Conservation (phyloP, 768 basidiomycete genomes). For the Rhizopogon sp. region DNA sequence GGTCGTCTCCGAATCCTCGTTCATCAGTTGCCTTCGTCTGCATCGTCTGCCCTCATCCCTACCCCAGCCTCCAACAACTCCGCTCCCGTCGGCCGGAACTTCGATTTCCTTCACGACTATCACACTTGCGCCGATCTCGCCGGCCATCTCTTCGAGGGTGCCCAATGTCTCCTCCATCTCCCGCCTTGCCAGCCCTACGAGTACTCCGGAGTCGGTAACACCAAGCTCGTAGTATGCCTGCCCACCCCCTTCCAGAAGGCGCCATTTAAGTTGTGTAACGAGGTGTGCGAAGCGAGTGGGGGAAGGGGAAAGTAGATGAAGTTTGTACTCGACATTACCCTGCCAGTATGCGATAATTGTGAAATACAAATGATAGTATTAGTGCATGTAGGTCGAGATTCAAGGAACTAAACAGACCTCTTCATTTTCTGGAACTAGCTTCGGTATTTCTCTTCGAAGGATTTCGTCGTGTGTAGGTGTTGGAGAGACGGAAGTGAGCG, state of each 20-base stretch:
- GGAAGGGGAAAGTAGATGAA: conserved; percentile 78
- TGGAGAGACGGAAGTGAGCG: conserved; percentile 55
- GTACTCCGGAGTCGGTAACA: conserved; percentile 82
- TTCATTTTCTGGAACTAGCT: conserved; percentile 74
- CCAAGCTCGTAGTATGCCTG: conserved; percentile 81
- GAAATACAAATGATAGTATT: background rate
- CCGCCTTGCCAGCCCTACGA: conserved; percentile 68
- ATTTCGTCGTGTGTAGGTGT: conserved; percentile 25
- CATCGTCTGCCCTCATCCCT: conserved; percentile 20
- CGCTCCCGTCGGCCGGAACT: conserved; percentile 51
- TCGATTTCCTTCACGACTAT: conserved; percentile 88
- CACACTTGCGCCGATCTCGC: conserved; percentile 89
- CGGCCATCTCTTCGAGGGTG: conserved; percentile 91
- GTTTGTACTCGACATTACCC: conserved; percentile 94
- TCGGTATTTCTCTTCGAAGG: conserved; percentile 42
- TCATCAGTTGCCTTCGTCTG: conserved; percentile 27
- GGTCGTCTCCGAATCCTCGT: conserved; percentile 22
- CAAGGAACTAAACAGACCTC: conserved; percentile 30
- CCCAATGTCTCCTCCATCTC: conserved; percentile 81
- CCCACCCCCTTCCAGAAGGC: conserved; percentile 79
- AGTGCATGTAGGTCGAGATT: background rate
- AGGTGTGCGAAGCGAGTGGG: conserved; percentile 75
- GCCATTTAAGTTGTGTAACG: conserved; percentile 95
- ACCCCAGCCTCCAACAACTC: conserved; percentile 33
- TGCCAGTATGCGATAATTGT: conserved; percentile 20